Evolutionary conservation across 305 asterid genomes (phyloP).

Genomic region (Nicotiana rustica): DNA sequence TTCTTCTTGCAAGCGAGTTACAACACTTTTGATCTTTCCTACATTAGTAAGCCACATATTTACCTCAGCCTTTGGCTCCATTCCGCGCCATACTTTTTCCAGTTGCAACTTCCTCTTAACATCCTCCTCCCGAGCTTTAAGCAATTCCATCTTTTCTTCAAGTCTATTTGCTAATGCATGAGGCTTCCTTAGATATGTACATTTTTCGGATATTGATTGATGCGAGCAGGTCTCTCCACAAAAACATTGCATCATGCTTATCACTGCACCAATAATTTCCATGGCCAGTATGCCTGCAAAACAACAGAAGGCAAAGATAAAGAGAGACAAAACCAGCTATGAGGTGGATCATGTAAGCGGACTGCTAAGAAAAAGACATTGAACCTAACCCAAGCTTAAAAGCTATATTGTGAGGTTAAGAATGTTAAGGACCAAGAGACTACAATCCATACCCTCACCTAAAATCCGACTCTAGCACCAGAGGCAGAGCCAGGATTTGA

Average conservation of each 20-base stretch:
- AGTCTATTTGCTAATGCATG: slow-evolving; percentile 33
- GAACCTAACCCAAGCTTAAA: background rate
- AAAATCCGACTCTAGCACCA: background rate
- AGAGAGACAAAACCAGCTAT: background rate
- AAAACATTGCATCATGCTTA: slow-evolving; percentile 36
- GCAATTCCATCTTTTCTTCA: slow-evolving; percentile 36
- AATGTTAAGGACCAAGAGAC: background rate
- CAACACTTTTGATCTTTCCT: slow-evolving; percentile 28
- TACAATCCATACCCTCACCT: background rate
- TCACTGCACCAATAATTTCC: slow-evolving; percentile 41
- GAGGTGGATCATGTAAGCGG: background rate
- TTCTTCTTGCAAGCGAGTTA: slow-evolving; percentile 32
- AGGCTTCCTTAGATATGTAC: slow-evolving; percentile 35
- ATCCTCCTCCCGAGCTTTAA: slow-evolving; percentile 44
- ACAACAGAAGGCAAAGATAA: background rate
- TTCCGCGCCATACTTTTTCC: slow-evolving; percentile 25
- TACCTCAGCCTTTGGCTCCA: slow-evolving; percentile 47
- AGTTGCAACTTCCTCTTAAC: slow-evolving; percentile 23
- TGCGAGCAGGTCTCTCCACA: slow-evolving; percentile 39
- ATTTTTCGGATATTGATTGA: slow-evolving; percentile 31
- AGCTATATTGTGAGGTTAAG: background rate
- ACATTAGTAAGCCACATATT: slow-evolving; percentile 44
- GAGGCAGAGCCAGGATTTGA: too few species aligned
- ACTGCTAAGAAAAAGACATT: background rate
- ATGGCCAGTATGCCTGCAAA: slow-evolving; percentile 24